phyloP scores from a whole-genome alignment of 805 yeast species.

The Ascoidea rubescens region DNA sequence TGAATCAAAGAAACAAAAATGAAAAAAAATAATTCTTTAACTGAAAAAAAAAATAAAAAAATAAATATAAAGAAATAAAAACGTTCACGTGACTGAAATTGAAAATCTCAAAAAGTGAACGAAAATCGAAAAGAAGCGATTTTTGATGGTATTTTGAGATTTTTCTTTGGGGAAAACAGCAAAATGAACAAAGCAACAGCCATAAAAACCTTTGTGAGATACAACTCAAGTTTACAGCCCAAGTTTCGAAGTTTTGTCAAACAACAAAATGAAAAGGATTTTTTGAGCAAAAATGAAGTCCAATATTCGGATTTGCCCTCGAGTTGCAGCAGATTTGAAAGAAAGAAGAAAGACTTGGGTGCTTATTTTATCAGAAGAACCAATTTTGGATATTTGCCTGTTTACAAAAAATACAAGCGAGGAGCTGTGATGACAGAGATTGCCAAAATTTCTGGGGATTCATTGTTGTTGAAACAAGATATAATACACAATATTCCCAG shows the following conservation, averaged over 20 bases:
- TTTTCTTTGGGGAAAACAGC: too few relatives aligned
- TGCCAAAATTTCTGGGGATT: slow-evolving; percentile 57
- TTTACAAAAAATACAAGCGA: not conserved
- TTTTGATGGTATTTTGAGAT: too few relatives aligned
- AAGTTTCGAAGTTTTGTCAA: too few relatives aligned
- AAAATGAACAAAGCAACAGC: too few relatives aligned
- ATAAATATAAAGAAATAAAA: too few relatives aligned
- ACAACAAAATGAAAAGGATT: too few relatives aligned
- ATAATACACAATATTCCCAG: slow-evolving; percentile 35
- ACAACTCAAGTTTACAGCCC: not conserved
- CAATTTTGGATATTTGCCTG: not conserved
- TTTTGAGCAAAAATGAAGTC: not conserved
- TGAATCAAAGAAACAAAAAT: too few relatives aligned
- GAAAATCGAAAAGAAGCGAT: too few relatives aligned
- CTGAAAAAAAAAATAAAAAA: too few relatives aligned
- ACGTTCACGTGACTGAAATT: too few relatives aligned
- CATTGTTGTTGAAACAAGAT: slow-evolving; percentile 51
- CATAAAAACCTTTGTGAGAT: not conserved
- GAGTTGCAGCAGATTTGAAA: not conserved
- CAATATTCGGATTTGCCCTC: not conserved
- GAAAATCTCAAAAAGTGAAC: too few relatives aligned
- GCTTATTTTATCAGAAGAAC: not conserved
- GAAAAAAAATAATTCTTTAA: too few relatives aligned
- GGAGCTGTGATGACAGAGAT: slow-evolving; percentile 51
- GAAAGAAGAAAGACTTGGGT: not conserved